These are phyloP conservation scores for Mycena latifolia DNA, from an alignment of 768 basidiomycete species.

Conservation along the genomic window DNA sequence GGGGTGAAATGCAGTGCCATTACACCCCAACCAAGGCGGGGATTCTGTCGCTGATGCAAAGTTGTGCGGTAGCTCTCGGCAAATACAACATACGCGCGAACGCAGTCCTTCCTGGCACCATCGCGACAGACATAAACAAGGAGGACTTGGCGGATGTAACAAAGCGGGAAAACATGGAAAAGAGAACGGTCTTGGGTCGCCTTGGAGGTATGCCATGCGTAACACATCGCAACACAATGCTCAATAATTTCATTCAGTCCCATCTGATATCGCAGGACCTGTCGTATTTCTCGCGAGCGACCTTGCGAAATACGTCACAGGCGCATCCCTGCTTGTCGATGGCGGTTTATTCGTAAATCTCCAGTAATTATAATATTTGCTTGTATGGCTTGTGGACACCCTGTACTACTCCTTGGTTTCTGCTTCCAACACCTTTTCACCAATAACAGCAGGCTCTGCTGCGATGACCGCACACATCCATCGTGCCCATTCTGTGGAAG, in stretches of 20 bases:
- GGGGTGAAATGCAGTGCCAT: slow-evolving; percentile 80
- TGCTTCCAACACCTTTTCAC: slow-evolving; percentile 55
- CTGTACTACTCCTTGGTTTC: slow-evolving; percentile 27
- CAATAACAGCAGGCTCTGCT: slow-evolving; percentile 64
- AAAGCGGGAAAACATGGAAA: slow-evolving; percentile 74
- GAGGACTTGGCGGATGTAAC: slow-evolving; percentile 72
- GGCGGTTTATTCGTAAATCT: slow-evolving; percentile 83
- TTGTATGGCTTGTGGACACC: not conserved
- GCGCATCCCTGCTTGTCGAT: slow-evolving; percentile 74
- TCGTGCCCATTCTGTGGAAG: slow-evolving; percentile 61
- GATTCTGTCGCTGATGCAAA: slow-evolving; percentile 83
- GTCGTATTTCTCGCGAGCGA: slow-evolving; percentile 82
- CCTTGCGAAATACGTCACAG: slow-evolving; percentile 78
- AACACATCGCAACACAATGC: not conserved
- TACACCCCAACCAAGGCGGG: slow-evolving; percentile 88
- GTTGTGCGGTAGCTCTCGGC: slow-evolving; percentile 82
- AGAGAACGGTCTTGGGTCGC: slow-evolving; percentile 74
- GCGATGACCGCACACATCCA: slow-evolving; percentile 67
- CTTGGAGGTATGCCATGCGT: slow-evolving; percentile 65
- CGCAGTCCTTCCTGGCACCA: slow-evolving; percentile 80
- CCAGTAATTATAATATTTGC: slow-evolving; percentile 53
- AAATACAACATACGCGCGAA: slow-evolving; percentile 82
- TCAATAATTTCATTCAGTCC: slow-evolving; percentile 38
- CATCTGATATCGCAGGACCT: slow-evolving; percentile 81
- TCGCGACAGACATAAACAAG: slow-evolving; percentile 83